Conservation (phyloP, 805 yeast species). For the Myxozyma kluyveri region DNA sequence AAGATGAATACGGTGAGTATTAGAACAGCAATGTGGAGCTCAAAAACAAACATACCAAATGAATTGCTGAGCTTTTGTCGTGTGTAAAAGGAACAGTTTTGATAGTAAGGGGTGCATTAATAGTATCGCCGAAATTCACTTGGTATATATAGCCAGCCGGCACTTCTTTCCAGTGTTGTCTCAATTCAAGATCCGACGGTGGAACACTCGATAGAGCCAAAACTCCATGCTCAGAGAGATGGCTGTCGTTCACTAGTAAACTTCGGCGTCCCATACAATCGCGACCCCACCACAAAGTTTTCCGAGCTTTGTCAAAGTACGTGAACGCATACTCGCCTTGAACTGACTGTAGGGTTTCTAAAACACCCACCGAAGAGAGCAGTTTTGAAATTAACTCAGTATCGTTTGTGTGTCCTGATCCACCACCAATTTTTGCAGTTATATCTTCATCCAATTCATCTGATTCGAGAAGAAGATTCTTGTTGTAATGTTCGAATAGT, state of each 20-base stretch:
- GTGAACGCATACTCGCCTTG: conserved; percentile 83
- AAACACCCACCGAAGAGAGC: conserved; percentile 42
- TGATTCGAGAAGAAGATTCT: conserved; percentile 3
- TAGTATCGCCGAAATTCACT: conserved; percentile 7
- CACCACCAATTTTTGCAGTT: background rate
- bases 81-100: too few relatives aligned
- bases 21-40: too few relatives aligned
- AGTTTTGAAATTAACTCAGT: conserved; percentile 51
- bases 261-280: conserved; percentile 83
- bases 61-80: too few relatives aligned
- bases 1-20: too few relatives aligned
- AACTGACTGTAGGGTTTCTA: conserved; percentile 45
- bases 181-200: conserved; percentile 23
- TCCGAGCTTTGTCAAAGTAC: conserved; percentile 41
- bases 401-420: conserved; percentile 49
- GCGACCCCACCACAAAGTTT: conserved; percentile 68
- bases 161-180: conserved; percentile 48
- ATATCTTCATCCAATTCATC: background rate
- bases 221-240: background rate
- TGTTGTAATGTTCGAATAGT: conserved; percentile 42
- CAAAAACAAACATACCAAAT: too few relatives aligned
- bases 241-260: conserved; percentile 42
- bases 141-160: conserved; percentile 49
- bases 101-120: too few relatives aligned
- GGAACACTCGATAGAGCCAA: conserved; percentile 22